Conservation (phyloP, 345 rosid genomes). For the Eucalyptus camaldulensis region DNA sequence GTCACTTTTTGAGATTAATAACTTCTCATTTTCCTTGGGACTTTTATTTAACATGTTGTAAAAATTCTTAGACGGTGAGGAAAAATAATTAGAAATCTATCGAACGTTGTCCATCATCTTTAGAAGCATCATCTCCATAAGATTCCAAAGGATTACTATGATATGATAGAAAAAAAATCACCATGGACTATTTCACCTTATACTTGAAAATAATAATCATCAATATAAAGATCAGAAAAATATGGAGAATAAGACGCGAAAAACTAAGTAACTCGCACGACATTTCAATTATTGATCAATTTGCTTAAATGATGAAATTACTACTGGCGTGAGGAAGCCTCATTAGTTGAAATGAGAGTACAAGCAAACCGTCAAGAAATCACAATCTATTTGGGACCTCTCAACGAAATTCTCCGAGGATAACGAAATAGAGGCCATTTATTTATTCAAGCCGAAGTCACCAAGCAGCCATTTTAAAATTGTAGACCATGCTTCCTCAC, state of each 20-base stretch:
- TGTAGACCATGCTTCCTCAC: slow-evolving; percentile 62
- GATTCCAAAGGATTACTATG: neutral
- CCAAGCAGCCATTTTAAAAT: neutral
- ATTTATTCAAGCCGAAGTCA: neutral
- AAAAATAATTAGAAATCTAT: neutral
- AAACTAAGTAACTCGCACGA: too few relatives aligned
- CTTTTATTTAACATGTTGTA: neutral
- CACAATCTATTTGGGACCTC: neutral
- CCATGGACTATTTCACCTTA: neutral
- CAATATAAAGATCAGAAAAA: neutral
- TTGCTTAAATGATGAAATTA: too few relatives aligned
- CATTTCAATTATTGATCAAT: neutral
- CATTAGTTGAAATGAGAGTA: neutral
- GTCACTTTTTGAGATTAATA: neutral
- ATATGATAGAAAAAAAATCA: neutral
- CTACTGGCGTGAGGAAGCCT: neutral
- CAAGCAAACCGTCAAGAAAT: neutral
- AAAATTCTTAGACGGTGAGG: neutral
- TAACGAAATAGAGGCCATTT: neutral
- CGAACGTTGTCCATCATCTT: neutral
- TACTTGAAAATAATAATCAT: neutral
- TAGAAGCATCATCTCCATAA: neutral
- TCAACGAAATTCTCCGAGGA: neutral
- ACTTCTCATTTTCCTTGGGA: neutral
- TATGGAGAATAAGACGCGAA: neutral